These are phyloP conservation scores for Berberis thunbergii DNA, from an alignment of 164 flowering plant genomes.

Conservation along the genomic window DNA sequence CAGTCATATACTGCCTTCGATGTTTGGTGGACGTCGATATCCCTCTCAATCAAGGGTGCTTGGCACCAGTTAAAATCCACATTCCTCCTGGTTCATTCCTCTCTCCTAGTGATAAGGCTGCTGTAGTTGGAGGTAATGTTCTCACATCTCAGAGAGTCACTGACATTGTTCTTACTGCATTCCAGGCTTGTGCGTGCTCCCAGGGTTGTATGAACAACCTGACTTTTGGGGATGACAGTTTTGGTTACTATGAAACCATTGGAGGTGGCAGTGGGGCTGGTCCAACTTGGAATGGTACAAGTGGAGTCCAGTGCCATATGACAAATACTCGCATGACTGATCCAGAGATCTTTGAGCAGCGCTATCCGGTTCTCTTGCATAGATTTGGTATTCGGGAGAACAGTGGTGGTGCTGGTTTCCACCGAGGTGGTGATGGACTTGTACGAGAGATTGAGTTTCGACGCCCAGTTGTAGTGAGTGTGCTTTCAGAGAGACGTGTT, in stretches of 20 bases:
- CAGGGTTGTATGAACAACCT: conserved; percentile 99
- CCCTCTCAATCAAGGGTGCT: conserved; percentile 95
- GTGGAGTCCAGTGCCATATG: conserved; percentile 98
- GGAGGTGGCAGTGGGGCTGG: conserved; percentile 99
- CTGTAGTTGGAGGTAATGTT: conserved; percentile 98
- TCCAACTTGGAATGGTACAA: conserved; percentile 89
- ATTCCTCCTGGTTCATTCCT: conserved; percentile 84
- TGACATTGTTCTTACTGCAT: conserved; percentile 88
- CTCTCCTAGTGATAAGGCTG: conserved; percentile 95
- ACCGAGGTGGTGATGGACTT: conserved; percentile 88
- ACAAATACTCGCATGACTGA: conserved; percentile 97
- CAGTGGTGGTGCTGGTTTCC: conserved; percentile 82
- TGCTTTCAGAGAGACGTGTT: conserved; percentile 94
- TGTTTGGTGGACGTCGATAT: conserved; percentile 87
- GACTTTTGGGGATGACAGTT: conserved; percentile 86
- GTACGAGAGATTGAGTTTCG: conserved; percentile 89
- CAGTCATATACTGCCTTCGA: conserved; percentile 91
- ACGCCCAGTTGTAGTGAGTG: conserved; percentile 74
- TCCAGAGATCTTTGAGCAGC: conserved; percentile 96
- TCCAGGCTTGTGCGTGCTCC: conserved; percentile 96
- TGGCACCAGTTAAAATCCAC: conserved; percentile 80
- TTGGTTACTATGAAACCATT: conserved; percentile 95
- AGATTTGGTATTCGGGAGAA: conserved; percentile 62
- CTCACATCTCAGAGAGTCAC: conserved; percentile 93
- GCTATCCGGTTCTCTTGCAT: conserved; percentile 85